A percentile compares a stretch with the other conserved stretches of the same genome.
These are phyloP conservation scores for Epicoccum nigrum DNA, from an alignment of 2,329 filamentous ascomycete genomes.

Conservation along the genomic window DNA sequence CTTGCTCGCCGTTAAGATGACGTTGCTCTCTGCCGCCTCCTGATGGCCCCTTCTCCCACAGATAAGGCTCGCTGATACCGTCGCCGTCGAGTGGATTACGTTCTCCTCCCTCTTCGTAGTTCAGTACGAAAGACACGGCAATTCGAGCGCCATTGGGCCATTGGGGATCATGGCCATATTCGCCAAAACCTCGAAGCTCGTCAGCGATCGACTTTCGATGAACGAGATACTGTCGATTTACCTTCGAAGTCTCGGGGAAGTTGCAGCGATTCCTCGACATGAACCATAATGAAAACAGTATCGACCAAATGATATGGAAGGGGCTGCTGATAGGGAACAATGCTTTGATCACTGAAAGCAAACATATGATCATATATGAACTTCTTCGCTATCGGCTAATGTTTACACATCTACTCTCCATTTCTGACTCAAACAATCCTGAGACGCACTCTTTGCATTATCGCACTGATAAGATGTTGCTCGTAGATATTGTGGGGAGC, in stretches of 20 bases:
- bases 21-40: conserved; percentile 28
- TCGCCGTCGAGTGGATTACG: conserved; percentile 43
- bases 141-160: conserved; percentile 49
- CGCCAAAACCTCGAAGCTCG: conserved; percentile 51
- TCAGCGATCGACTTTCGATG: not conserved
- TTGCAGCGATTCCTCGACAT: conserved; percentile 44
- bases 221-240: not conserved
- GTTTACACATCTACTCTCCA: too few relatives aligned
- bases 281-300: conserved; percentile 29
- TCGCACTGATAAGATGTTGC: not conserved
- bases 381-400: not conserved
- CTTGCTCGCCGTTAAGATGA: conserved; percentile 54
- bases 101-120: conserved; percentile 47
- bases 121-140: conserved; percentile 48
- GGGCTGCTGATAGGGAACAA: not conserved
- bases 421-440: not conserved
- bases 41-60: conserved; percentile 10
- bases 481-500: not conserved
- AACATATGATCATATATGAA: too few relatives aligned
- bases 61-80: conserved; percentile 28
- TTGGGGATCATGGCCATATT: conserved; percentile 44
- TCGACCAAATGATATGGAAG: not conserved
- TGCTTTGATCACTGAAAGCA: too few relatives aligned
- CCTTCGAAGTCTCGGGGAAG: conserved; percentile 49
- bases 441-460: not conserved